Percentiles rank a stretch among this genome's conserved stretches.
These are phyloP conservation scores for Coniosporium apollinis DNA, from an alignment of 495 filamentous ascomycete genomes.

Conservation along the genomic window DNA sequence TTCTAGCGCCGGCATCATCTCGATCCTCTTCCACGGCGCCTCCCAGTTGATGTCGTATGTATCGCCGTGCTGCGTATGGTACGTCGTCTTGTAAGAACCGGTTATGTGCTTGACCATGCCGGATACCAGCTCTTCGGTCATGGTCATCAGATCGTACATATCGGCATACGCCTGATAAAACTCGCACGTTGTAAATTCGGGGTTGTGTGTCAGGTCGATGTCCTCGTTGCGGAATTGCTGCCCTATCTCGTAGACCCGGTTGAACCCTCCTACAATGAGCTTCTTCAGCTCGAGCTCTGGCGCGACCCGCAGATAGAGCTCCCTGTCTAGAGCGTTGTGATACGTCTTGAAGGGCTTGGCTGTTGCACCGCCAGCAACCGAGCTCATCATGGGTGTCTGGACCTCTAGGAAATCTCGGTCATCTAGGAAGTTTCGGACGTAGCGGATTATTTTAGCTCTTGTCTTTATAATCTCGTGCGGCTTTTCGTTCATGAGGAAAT, in stretches of 20 bases:
- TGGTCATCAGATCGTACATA: slow-evolving; percentile 77
- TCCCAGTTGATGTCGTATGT: slow-evolving; percentile 87
- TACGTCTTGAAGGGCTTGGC: slow-evolving; percentile 90
- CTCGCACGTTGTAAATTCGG: slow-evolving; percentile 94
- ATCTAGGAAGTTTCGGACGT: slow-evolving; percentile 77
- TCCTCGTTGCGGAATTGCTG: slow-evolving; percentile 89
- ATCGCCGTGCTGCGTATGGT: slow-evolving; percentile 67
- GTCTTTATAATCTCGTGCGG: slow-evolving; percentile 67
- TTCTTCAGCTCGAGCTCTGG: slow-evolving; percentile 94
- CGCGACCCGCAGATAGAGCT: slow-evolving; percentile 86
- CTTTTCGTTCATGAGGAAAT: slow-evolving; percentile 86
- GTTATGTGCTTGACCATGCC: slow-evolving; percentile 82
- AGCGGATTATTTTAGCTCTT: slow-evolving; percentile 68
- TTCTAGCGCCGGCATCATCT: slow-evolving; percentile 95
- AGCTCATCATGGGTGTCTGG: slow-evolving; percentile 97
- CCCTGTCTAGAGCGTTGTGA: slow-evolving; percentile 85
- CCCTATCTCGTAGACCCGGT: slow-evolving; percentile 86
- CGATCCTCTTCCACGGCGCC: slow-evolving; percentile 77
- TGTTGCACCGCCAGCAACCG: slow-evolving; percentile 87
- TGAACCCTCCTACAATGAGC: slow-evolving; percentile 82
- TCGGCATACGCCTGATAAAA: slow-evolving; percentile 96
- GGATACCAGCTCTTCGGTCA: slow-evolving; percentile 89
- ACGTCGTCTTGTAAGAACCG: slow-evolving; percentile 68
- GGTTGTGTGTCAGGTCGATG: slow-evolving; percentile 94
- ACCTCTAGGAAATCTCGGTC: slow-evolving; percentile 75